Evolutionary conservation across 2,329 filamentous ascomycete species (phyloP).

Genomic region (Claviceps arundinis): DNA sequence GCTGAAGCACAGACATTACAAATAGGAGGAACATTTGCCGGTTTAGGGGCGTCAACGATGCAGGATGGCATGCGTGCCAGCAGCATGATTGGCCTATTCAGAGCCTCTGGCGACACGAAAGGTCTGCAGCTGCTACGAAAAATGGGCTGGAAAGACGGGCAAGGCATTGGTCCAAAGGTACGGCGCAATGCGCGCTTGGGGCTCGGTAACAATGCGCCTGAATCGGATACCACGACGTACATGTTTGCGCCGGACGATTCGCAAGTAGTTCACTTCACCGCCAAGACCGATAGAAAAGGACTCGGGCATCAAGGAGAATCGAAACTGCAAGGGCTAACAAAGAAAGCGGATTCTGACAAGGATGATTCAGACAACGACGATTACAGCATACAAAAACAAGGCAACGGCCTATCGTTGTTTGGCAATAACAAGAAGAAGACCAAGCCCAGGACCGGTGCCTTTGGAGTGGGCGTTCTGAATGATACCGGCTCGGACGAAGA

Average conservation of each 20-base stretch:
- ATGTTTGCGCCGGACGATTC: constrained; percentile 79
- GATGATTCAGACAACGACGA: constrained; percentile 30
- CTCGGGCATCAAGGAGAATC: constrained; percentile 52
- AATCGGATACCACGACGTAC: constrained; percentile 38
- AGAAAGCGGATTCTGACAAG: constrained; percentile 25
- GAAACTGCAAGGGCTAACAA: constrained; percentile 29
- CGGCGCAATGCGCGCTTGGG: constrained; percentile 58
- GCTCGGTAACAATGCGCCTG: constrained; percentile 23
- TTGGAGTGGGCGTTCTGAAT: constrained; percentile 81
- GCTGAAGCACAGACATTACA: constrained; percentile 65
- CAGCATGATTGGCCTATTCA: constrained; percentile 58
- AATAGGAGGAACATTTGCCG: constrained; percentile 60
- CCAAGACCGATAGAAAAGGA: constrained; percentile 57
- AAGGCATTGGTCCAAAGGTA: constrained; percentile 82
- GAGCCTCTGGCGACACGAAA: constrained; percentile 65
- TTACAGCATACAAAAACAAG: neutral
- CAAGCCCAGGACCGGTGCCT: constrained; percentile 45
- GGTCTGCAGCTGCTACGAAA: constrained; percentile 71
- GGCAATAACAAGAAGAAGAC: constrained; percentile 34
- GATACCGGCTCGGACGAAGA: constrained; percentile 93
- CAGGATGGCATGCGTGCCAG: constrained; percentile 37
- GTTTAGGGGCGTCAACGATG: constrained; percentile 53
- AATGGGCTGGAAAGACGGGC: constrained; percentile 94
- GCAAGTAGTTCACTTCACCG: constrained; percentile 49
- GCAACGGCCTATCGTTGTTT: constrained; percentile 9